Evolutionary conservation across 2,329 filamentous ascomycete species (phyloP).

Genomic region (Microsporum ferrugineum): DNA sequence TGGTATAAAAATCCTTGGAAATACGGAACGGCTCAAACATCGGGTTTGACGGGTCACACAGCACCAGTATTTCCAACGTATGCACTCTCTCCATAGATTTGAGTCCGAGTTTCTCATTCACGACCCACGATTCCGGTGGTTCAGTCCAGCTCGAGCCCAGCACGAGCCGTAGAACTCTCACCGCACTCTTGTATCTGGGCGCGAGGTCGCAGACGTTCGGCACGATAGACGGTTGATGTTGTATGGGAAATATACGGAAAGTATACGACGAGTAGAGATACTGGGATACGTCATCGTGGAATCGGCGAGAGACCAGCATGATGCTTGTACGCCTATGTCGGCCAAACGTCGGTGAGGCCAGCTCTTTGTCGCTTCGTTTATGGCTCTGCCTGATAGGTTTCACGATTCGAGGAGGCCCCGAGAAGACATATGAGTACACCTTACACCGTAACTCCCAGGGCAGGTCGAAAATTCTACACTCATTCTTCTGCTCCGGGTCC

Average conservation of each 20-base stretch:
- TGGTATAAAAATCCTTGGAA: constrained; percentile 3
- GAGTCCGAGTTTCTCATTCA: constrained; percentile 2
- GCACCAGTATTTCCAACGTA: constrained; percentile 3
- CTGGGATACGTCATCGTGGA: constrained; percentile 3
- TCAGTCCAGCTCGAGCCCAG: constrained; percentile 2
- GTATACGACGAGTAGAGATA: constrained; percentile 1
- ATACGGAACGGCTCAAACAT: constrained; percentile 1
- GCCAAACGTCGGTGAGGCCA: neutral
- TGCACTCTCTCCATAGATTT: neutral
- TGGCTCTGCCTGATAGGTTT: neutral
- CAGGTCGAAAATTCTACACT: constrained; percentile 2
- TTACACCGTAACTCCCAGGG: neutral
- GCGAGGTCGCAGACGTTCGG: neutral
- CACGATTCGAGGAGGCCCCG: neutral
- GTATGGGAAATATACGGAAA: neutral
- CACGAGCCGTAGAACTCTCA: constrained; percentile 4
- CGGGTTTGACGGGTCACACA: constrained; percentile 3
- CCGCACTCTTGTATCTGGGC: neutral
- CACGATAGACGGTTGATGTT: neutral
- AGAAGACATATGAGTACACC: constrained; percentile 2
- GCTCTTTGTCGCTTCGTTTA: neutral
- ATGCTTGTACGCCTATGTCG: neutral
- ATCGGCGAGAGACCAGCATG: neutral
- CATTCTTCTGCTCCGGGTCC: neutral
- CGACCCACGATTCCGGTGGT: constrained; percentile 2